Percentiles rank a stretch among this genome's conserved stretches.
Evolutionary conservation across 2,329 filamentous ascomycete species (phyloP).

Genomic region (Epichloe scottii): DNA sequence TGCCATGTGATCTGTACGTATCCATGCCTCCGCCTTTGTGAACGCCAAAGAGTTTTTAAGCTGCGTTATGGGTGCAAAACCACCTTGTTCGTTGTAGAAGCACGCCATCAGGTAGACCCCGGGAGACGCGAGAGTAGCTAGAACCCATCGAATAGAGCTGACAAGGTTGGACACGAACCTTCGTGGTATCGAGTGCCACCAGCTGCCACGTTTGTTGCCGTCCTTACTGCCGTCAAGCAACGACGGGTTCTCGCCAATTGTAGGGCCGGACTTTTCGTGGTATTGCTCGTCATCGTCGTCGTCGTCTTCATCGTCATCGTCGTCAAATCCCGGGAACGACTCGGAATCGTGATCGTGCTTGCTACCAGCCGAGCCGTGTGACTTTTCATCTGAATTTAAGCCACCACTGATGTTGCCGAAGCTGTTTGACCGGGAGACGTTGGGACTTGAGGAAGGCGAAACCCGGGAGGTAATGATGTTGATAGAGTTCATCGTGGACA

Average conservation of each 20-base stretch:
- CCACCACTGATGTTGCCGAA: constrained; percentile 39
- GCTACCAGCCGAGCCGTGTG: constrained; percentile 20
- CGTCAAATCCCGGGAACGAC: constrained; percentile 22
- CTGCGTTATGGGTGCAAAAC: constrained; percentile 66
- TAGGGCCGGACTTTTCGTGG: constrained; percentile 20
- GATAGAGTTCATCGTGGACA: constrained; percentile 82
- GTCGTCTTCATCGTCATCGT: constrained; percentile 26
- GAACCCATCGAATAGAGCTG: constrained; percentile 63
- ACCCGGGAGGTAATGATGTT: constrained; percentile 85
- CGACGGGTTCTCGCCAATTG: constrained; percentile 51
- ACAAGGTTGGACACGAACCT: constrained; percentile 61
- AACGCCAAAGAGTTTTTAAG: constrained; percentile 50
- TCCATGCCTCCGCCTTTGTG: constrained; percentile 26
- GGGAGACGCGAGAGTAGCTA: constrained; percentile 68
- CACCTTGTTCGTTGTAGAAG: constrained; percentile 69
- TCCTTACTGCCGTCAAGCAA: constrained; percentile 32
- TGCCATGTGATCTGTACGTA: constrained; percentile 1
- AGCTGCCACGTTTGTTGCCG: constrained; percentile 24
- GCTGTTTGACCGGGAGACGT: constrained; percentile 48
- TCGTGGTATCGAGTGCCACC: constrained; percentile 49
- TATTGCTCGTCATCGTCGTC: constrained; percentile 26
- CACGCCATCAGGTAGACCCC: constrained; percentile 71
- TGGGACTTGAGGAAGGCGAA: constrained; percentile 45
- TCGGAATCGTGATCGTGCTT: constrained; percentile 24
- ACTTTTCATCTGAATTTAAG: constrained; percentile 29